Base-by-base conservation (phyloP, 495 filamentous ascomycete genomes). In the Schizothecium vesticola region DNA sequence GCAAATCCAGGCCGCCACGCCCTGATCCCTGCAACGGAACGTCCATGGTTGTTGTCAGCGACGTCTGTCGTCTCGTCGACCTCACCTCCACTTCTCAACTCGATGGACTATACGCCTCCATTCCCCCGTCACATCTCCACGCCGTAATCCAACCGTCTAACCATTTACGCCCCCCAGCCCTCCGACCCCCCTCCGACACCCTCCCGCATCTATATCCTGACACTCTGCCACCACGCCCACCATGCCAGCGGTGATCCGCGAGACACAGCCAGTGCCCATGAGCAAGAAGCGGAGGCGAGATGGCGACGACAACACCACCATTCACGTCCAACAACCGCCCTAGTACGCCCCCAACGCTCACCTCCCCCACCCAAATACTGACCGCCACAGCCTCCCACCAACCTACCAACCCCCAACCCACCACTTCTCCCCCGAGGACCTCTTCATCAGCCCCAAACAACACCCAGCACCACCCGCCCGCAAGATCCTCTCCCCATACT, bases 221-320 rank as follows among this genome's bases (percentile, higher is more conserved):
- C 16, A 9, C 31, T 62, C 28, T 59, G 19, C 26, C 13, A 21
- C 36, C 16, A 29, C 29, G 51, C 59, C 33, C 21, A 59, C 59
- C 58, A 79, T 79, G 77, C 77, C 77, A 36, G 78, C 77, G 21
- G 72, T 78, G 26, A 64, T 76, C 36, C 71, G 78, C 58, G 71
- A 77, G 28, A 55, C 70, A 16, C 67, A 69, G 23, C 43, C 74
- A 24, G 68, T 74, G 59, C 69, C 72, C 28, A 64, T 70, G 59
- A 67, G 69, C 67, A 82, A 74, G 73, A 83, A 83, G 72, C 73
- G 80, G 67, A 78, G 77, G 67, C 79, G 78, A 67, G 80, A 81
- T 31, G 80, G 80, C 67, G 67, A 69, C 65, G 58, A 57, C 66
- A 64, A 79, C 65, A 68, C 57, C 66, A 66, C 67, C 59, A 43